phyloP scores from a whole-genome alignment of 2,329 filamentous ascomycete species.

The Sporothrix inflata region DNA sequence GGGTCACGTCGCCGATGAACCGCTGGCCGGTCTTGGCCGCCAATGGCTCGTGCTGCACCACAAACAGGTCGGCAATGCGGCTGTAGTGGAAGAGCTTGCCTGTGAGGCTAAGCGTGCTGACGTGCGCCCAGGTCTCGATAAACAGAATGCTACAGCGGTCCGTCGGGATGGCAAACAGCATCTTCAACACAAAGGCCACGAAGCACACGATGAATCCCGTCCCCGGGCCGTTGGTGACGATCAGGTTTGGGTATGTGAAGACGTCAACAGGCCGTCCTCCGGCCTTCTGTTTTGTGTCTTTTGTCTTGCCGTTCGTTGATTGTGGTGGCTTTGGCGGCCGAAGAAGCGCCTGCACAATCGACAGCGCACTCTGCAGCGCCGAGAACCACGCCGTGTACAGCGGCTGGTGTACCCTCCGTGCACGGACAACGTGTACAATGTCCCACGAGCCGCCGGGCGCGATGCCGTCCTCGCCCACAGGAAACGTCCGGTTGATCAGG shows the following conservation, averaged over 20 bases:
- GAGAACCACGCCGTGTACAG: slow-evolving; percentile 73
- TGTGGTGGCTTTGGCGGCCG: slow-evolving; percentile 33
- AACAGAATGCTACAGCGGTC: slow-evolving; percentile 75
- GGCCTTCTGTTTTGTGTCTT: slow-evolving; percentile 21
- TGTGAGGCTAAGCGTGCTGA: slow-evolving; percentile 79
- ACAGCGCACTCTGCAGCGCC: slow-evolving; percentile 62
- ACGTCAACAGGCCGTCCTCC: too few species aligned
- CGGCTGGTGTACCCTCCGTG: slow-evolving; percentile 80
- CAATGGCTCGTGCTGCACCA: slow-evolving; percentile 79
- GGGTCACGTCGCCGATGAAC: slow-evolving; percentile 35
- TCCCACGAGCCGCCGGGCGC: slow-evolving; percentile 57
- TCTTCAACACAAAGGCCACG: slow-evolving; percentile 53
- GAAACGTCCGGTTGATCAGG: slow-evolving; percentile 43
- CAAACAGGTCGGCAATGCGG: slow-evolving; percentile 71
- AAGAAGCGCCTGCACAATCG: slow-evolving; percentile 40
- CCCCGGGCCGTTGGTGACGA: slow-evolving; percentile 86
- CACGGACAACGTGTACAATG: slow-evolving; percentile 71
- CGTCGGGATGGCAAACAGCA: slow-evolving; percentile 50
- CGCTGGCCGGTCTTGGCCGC: slow-evolving; percentile 50
- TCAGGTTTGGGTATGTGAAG: slow-evolving; percentile 65
- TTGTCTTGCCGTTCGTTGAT: neutral
- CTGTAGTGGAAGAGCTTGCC: slow-evolving; percentile 71
- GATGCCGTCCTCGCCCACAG: slow-evolving; percentile 32
- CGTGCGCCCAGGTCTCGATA: slow-evolving; percentile 90
- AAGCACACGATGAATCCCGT: slow-evolving; percentile 77